Percentiles rank a stretch among this genome's conserved stretches.
Conservation (phyloP, 352 stramenopile species). For the Globisporangium nodosum region DNA sequence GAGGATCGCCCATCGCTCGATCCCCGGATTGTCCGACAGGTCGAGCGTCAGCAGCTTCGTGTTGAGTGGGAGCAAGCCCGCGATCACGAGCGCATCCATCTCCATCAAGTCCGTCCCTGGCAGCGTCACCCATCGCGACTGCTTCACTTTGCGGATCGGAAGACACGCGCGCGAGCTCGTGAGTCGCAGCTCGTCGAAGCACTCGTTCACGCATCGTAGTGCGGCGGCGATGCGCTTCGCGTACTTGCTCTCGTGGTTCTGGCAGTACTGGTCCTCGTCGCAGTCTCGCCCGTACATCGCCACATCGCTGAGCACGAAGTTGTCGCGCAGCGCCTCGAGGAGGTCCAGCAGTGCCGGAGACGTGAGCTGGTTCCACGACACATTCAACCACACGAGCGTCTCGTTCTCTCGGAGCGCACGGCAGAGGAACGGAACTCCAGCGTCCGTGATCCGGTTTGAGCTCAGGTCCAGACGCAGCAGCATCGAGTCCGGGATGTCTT, state of each 20-base stretch:
- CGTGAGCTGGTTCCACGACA: slow-evolving; percentile 62
- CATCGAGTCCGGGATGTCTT: slow-evolving; percentile 55
- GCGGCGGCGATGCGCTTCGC: slow-evolving; percentile 38
- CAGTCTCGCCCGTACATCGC: slow-evolving; percentile 47
- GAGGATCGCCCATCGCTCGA: slow-evolving; percentile 46
- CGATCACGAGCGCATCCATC: slow-evolving; percentile 57
- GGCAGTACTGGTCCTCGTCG: slow-evolving; percentile 37
- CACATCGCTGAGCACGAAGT: slow-evolving; percentile 50
- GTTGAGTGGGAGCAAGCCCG: slow-evolving; percentile 53
- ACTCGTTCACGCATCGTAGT: slow-evolving; percentile 44
- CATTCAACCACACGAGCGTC: slow-evolving; percentile 52
- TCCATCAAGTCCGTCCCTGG: slow-evolving; percentile 31
- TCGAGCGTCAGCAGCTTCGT: slow-evolving; percentile 53
- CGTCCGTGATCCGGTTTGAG: slow-evolving; percentile 44
- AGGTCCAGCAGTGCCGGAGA: slow-evolving; percentile 37
- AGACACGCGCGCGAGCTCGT: slow-evolving; percentile 36
- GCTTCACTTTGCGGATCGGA: slow-evolving; percentile 55
- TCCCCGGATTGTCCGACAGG: slow-evolving; percentile 45
- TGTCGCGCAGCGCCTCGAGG: slow-evolving; percentile 38
- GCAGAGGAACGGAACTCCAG: slow-evolving; percentile 31
- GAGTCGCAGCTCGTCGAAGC: slow-evolving; percentile 36
- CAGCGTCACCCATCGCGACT: slow-evolving; percentile 54
- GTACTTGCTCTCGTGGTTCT: slow-evolving; percentile 56
- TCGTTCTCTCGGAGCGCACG: slow-evolving; percentile 62
- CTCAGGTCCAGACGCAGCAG: slow-evolving; percentile 54